Evolutionary conservation across 1,284 basidiomycete species (phyloP).

Genomic region (Trichosporon sp.): DNA sequence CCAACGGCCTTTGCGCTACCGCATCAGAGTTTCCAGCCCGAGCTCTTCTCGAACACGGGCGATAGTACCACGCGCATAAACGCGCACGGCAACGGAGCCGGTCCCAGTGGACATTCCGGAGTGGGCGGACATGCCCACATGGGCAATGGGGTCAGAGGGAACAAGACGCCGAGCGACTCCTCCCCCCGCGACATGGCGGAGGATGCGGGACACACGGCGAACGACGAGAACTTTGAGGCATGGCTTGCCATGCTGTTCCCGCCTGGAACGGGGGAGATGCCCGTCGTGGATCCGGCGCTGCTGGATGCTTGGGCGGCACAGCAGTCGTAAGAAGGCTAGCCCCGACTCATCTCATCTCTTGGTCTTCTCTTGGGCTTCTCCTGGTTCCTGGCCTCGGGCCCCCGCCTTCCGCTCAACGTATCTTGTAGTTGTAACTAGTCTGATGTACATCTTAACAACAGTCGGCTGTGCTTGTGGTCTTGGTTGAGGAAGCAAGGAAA

Average conservation of each 20-base stretch:
- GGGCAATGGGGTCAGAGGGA: not conserved
- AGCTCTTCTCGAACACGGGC: not conserved
- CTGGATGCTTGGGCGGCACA: conserved; percentile 3
- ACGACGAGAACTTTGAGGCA: conserved; percentile 28
- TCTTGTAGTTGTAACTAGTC: no score
- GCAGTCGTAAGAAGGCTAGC: not conserved
- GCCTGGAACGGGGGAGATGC: not conserved
- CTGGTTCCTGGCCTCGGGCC: no score
- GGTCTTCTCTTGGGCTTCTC: no score
- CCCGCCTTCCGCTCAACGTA: no score
- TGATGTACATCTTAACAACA: no score
- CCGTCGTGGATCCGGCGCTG: conserved; percentile 10
- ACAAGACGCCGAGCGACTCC: not conserved
- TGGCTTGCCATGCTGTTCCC: conserved; percentile 32
- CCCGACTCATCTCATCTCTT: no score
- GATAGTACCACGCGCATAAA: no score
- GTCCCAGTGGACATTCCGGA: no score
- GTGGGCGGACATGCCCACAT: not conserved
- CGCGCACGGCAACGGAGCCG: no score
- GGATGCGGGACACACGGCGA: conserved; percentile 9
- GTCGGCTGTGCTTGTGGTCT: no score
- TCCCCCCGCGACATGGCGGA: not conserved
- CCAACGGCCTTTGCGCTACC: conserved; percentile 11
- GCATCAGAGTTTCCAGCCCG: not conserved
- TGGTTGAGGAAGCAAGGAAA: no score